These are phyloP conservation scores for Ailanthus altissimus DNA, from an alignment of 345 rosid genomes.

Conservation along the genomic window DNA sequence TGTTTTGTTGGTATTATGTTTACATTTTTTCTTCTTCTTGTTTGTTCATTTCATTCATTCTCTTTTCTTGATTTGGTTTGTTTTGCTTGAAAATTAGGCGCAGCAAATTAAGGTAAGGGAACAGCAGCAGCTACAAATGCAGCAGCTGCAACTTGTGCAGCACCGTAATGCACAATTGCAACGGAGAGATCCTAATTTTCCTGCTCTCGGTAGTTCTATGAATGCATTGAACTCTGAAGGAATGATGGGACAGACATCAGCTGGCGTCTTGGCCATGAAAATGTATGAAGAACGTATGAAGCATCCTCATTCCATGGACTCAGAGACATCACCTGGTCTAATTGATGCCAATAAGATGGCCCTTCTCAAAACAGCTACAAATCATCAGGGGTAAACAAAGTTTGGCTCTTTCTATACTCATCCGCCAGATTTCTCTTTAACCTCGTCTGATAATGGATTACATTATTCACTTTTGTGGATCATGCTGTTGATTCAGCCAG, in stretches of 20 bases:
- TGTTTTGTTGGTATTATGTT: not conserved
- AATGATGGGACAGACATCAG: constrained; percentile 56
- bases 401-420: not conserved
- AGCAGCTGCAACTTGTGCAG: constrained; percentile 64
- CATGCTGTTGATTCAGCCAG: constrained; percentile 47
- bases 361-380: constrained; percentile 46
- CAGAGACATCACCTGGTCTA: constrained; percentile 52
- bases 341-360: constrained; percentile 56
- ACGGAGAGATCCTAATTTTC: constrained; percentile 55
- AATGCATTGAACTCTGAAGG: constrained; percentile 54
- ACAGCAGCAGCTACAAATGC: constrained; percentile 59
- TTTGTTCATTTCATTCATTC: not conserved
- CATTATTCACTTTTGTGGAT: constrained; percentile 14
- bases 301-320: constrained; percentile 49
- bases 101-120: constrained; percentile 61
- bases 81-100: constrained; percentile 33
- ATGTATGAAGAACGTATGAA: constrained; percentile 63
- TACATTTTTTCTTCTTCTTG: not conserved
- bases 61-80: not conserved
- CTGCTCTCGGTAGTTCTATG: constrained; percentile 45
- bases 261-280: constrained; percentile 61
- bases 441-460: not conserved
- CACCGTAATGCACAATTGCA: constrained; percentile 59
- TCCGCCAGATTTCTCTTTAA: constrained; percentile 3
- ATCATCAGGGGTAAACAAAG: constrained; percentile 49